Conservation (phyloP, 352 stramenopile species). For the Lagenidium sp. region DNA sequence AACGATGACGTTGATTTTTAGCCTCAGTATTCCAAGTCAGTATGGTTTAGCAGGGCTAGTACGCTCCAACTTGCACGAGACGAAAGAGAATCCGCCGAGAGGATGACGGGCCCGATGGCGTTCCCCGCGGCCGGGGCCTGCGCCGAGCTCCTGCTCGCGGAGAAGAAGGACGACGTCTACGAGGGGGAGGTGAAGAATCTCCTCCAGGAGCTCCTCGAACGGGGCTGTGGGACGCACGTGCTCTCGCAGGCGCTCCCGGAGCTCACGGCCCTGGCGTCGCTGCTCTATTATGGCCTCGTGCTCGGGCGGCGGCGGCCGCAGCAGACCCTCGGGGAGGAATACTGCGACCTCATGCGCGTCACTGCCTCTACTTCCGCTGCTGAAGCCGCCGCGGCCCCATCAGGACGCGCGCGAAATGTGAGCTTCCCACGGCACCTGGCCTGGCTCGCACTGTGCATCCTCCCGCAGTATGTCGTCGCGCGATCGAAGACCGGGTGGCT, state of each 20-base stretch:
- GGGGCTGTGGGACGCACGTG: conserved; percentile 48
- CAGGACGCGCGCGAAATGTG: conserved; percentile 15
- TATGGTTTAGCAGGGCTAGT: conserved; percentile 9
- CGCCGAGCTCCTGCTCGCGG: conserved; percentile 63
- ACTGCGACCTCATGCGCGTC: conserved; percentile 76
- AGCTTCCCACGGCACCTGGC: conserved; percentile 21
- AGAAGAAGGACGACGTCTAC: conserved; percentile 70
- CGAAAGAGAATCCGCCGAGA: neutral
- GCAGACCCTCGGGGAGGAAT: conserved; percentile 85
- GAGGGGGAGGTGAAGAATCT: conserved; percentile 63
- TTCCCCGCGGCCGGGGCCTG: conserved; percentile 58
- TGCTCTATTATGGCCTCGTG: conserved; percentile 62
- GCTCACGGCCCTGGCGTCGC: conserved; percentile 41
- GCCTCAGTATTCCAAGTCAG: conserved; percentile 8
- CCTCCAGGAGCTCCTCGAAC: conserved; percentile 68
- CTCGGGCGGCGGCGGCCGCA: conserved; percentile 44
- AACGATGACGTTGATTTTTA: too few relatives aligned
- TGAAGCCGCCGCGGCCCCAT: neutral
- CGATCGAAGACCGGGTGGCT: conserved; percentile 67
- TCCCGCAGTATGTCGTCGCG: conserved; percentile 48
- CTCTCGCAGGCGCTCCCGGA: conserved; percentile 77
- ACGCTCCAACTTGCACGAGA: neutral
- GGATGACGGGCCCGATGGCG: conserved; percentile 1
- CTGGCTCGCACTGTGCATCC: conserved; percentile 46
- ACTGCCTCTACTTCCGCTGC: conserved; percentile 1